Percentiles rank a stretch among this genome's conserved stretches.
These are phyloP conservation scores for Avena sativa DNA, from an alignment of 176 grass and related monocot species.

Conservation along the genomic window DNA sequence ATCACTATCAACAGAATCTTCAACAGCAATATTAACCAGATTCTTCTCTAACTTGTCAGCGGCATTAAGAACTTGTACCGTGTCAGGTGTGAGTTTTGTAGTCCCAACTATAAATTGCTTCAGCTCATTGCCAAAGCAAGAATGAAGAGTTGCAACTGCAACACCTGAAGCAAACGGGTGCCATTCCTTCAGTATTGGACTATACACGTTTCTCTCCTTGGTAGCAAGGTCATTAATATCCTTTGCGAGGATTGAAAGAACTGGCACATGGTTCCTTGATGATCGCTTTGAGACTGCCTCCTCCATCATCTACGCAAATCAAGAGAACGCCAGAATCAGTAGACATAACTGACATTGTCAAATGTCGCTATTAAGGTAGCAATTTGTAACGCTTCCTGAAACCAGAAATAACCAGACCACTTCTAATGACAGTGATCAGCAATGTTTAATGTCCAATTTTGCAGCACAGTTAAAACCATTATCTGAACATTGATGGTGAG, in stretches of 20 bases:
- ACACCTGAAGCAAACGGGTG: slow-evolving; percentile 74
- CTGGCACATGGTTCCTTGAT: slow-evolving; percentile 50
- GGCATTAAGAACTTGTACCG: slow-evolving; percentile 71
- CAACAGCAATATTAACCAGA: slow-evolving; percentile 77
- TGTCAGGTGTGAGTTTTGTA: slow-evolving; percentile 66
- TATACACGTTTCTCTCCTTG: slow-evolving; percentile 81
- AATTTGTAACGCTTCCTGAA: background rate
- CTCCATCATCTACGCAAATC: slow-evolving; percentile 79
- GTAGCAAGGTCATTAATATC: slow-evolving; percentile 71
- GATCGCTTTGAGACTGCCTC: slow-evolving; percentile 62
- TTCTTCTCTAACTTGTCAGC: slow-evolving; percentile 86
- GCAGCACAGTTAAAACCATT: slow-evolving; percentile 26
- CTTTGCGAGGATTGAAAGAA: slow-evolving; percentile 81
- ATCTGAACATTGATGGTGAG: background rate
- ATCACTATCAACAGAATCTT: slow-evolving; percentile 72
- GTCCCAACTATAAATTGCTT: slow-evolving; percentile 68
- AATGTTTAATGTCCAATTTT: slow-evolving; percentile 30
- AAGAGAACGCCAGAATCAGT: slow-evolving; percentile 29
- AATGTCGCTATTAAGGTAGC: slow-evolving; percentile 1
- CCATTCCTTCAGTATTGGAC: slow-evolving; percentile 84
- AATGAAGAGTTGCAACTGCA: slow-evolving; percentile 78
- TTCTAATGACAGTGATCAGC: background rate
- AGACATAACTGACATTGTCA: slow-evolving; percentile 11
- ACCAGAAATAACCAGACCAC: background rate
- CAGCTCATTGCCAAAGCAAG: slow-evolving; percentile 77